A percentile compares a stretch with the other conserved stretches of the same genome.
phyloP scores from a whole-genome alignment of 1,284 basidiomycete genomes.

The Trichosporon sp. region DNA sequence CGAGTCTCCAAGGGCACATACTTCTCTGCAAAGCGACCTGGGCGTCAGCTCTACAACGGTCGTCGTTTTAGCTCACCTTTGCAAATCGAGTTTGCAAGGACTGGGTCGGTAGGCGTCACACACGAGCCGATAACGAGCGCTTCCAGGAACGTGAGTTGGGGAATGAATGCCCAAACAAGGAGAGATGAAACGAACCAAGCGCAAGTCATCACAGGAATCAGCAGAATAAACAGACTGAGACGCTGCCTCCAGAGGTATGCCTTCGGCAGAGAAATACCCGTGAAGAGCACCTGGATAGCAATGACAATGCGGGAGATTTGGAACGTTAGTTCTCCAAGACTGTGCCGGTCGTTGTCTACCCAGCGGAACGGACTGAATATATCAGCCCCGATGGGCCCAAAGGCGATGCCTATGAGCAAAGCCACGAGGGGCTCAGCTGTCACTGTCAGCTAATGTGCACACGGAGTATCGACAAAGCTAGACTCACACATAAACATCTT shows the following conservation, averaged over 20 bases:
- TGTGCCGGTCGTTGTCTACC: slow-evolving; percentile 16
- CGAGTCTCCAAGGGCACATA: slow-evolving; percentile 43
- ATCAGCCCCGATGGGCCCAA: slow-evolving; percentile 49
- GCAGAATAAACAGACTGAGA: slow-evolving; percentile 73
- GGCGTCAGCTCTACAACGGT: background rate
- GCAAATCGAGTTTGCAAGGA: slow-evolving; percentile 62
- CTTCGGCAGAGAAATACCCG: slow-evolving; percentile 88
- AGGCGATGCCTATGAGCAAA: slow-evolving; percentile 85
- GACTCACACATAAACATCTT: slow-evolving; percentile 47
- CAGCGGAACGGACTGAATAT: slow-evolving; percentile 31
- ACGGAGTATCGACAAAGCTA: too few species aligned
- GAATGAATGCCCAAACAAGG: slow-evolving; percentile 81
- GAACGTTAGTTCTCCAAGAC: slow-evolving; percentile 47
- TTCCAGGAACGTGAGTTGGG: slow-evolving; percentile 77
- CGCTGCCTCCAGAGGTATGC: slow-evolving; percentile 78
- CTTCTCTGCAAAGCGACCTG: slow-evolving; percentile 42
- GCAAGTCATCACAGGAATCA: slow-evolving; percentile 71
- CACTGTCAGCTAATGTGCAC: slow-evolving; percentile 48
- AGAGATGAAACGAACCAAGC: slow-evolving; percentile 81
- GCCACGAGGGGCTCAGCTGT: slow-evolving; percentile 93
- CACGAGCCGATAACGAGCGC: slow-evolving; percentile 83
- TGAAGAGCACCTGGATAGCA: slow-evolving; percentile 93
- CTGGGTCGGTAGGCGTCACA: slow-evolving; percentile 94
- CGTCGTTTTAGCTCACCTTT: slow-evolving; percentile 28
- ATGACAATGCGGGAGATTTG: slow-evolving; percentile 89